These are phyloP conservation scores for Chrysosporium keratinophilum DNA, from an alignment of 2,329 filamentous ascomycete genomes.

Conservation along the genomic window DNA sequence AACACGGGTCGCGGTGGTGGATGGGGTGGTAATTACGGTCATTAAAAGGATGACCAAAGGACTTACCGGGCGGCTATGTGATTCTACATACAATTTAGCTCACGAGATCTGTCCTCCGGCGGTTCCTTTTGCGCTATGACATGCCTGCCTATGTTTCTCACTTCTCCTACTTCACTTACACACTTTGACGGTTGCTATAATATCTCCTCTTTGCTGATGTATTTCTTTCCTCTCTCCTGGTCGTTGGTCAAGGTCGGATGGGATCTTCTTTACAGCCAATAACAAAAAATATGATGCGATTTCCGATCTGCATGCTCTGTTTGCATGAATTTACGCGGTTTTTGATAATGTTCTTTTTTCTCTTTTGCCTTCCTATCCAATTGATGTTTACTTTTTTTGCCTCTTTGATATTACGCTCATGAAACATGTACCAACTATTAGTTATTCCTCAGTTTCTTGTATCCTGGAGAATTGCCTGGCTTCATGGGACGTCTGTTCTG, in stretches of 20 bases:
- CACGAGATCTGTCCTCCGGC: neutral
- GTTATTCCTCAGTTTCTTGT: conserved; percentile 11
- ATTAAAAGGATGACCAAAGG: conserved; percentile 30
- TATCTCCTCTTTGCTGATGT: neutral
- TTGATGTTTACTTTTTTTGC: conserved; percentile 16
- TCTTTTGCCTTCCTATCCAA: conserved; percentile 14
- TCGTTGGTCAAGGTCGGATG: conserved; percentile 11
- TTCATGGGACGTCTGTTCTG: conserved; percentile 7
- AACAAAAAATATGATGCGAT: conserved; percentile 12
- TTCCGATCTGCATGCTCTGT: conserved; percentile 6
- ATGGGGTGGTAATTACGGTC: conserved; percentile 40
- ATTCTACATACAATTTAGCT: neutral
- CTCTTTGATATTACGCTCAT: conserved; percentile 17
- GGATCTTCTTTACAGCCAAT: conserved; percentile 5
- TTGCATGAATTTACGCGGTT: conserved; percentile 18
- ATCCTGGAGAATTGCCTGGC: conserved; percentile 15
- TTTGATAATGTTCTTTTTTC: conserved; percentile 14
- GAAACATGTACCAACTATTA: conserved; percentile 16
- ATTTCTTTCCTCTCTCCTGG: conserved; percentile 4
- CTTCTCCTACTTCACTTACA: neutral
- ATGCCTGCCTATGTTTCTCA: neutral
- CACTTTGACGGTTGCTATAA: conserved; percentile 2
- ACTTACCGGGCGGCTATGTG: neutral
- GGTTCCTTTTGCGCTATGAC: neutral
- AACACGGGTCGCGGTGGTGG: conserved; percentile 35